phyloP scores from a whole-genome alignment of 1,284 basidiomycete genomes.

The Dichomitus squalens region DNA sequence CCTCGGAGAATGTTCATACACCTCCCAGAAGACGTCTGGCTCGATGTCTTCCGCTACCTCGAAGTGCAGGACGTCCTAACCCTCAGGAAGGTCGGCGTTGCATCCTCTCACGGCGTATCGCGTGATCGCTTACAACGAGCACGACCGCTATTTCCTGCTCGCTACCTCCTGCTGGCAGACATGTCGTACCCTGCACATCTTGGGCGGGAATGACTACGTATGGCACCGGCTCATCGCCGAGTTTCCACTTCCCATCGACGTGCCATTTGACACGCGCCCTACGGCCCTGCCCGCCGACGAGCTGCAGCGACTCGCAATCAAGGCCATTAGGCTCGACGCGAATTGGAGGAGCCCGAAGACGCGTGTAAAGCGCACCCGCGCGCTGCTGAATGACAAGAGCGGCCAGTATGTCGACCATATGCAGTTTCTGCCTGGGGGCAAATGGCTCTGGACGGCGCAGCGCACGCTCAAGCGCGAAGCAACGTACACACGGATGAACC shows the following conservation, averaged over 20 bases:
- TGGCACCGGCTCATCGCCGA: slow-evolving; percentile 46
- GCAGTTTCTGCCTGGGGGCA: slow-evolving; percentile 44
- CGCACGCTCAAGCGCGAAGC: slow-evolving; percentile 35
- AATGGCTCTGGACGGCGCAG: slow-evolving; percentile 51
- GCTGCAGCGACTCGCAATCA: slow-evolving; percentile 39
- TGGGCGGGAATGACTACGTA: slow-evolving; percentile 49
- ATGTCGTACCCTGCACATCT: slow-evolving; percentile 47
- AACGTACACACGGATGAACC: slow-evolving; percentile 36
- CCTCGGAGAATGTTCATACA: slow-evolving; percentile 19
- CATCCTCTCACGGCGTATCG: slow-evolving; percentile 3
- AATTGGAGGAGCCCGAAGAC: slow-evolving; percentile 49
- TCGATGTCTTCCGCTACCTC: slow-evolving; percentile 36
- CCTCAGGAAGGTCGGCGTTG: slow-evolving; percentile 47
- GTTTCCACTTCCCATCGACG: slow-evolving; percentile 38
- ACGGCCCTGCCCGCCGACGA: slow-evolving; percentile 34
- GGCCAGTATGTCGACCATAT: slow-evolving; percentile 40
- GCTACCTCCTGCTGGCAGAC: slow-evolving; percentile 39
- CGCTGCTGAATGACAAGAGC: slow-evolving; percentile 39
- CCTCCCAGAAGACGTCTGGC: slow-evolving; percentile 44
- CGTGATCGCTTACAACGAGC: slow-evolving; percentile 10
- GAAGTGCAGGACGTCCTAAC: slow-evolving; percentile 44
- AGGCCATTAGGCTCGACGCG: slow-evolving; percentile 50
- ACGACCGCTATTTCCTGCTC: neutral
- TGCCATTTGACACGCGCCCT: slow-evolving; percentile 31
- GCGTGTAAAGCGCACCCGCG: slow-evolving; percentile 37